A percentile compares a stretch with the other conserved stretches of the same genome.
Conservation (phyloP, 108 stramenopile species). For the Fragilariopsis cylindrus region DNA sequence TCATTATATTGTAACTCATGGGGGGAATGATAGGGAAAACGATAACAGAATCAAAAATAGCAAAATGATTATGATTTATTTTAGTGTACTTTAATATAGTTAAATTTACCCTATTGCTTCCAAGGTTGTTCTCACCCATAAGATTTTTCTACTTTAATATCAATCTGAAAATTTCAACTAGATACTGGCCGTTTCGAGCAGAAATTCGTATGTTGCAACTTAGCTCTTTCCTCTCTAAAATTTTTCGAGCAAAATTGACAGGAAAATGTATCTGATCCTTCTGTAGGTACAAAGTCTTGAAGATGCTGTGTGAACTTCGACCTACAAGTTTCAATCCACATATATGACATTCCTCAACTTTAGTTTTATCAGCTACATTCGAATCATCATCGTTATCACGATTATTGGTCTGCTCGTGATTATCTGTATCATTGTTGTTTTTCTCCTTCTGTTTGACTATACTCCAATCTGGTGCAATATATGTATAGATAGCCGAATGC, state of each 20-base stretch:
- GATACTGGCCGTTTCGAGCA: conserved; percentile 25
- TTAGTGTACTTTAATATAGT: no score
- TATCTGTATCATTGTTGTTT: background rate
- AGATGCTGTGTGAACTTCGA: conserved; percentile 24
- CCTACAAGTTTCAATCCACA: conserved; percentile 14
- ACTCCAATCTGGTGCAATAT: conserved; percentile 75
- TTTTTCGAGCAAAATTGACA: conserved; percentile 50
- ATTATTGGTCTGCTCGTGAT: background rate
- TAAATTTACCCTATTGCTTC: no score
- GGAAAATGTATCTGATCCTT: conserved; percentile 11
- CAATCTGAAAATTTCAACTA: conserved; percentile 3
- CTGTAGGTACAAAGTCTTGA: conserved; percentile 13
- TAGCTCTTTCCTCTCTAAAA: conserved; percentile 55
- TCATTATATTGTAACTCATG: no score
- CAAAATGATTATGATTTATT: no score
- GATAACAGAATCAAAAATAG: no score
- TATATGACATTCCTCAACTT: conserved; percentile 14
- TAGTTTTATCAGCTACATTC: background rate
- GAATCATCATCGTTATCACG: background rate
- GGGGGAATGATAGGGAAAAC: no score
- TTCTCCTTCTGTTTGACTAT: conserved; percentile 6
- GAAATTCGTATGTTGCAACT: conserved; percentile 71
- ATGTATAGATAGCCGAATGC: conserved; percentile 59
- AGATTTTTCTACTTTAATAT: background rate
- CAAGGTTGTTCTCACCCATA: no score